These are phyloP conservation scores for Xanthoconium stramineum DNA, from an alignment of 768 basidiomycete species.

Conservation along the genomic window DNA sequence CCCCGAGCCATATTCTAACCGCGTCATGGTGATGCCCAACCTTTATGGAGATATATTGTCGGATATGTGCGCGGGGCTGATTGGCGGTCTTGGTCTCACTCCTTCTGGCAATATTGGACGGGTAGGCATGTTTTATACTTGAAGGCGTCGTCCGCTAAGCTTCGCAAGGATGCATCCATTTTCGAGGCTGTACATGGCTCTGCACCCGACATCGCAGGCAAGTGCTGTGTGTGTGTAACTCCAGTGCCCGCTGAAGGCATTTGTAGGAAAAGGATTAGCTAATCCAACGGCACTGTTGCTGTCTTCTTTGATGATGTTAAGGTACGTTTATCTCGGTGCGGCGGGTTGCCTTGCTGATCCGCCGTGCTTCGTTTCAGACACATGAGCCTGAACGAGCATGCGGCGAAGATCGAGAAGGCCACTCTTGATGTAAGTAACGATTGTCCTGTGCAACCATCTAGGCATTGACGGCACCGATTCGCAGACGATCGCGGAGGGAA, in stretches of 20 bases:
- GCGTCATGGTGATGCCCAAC: constrained; percentile 99
- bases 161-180: constrained; percentile 86
- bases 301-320: constrained; percentile 96
- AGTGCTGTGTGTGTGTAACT: constrained; percentile 19
- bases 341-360: constrained; percentile 18
- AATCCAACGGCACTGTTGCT: constrained; percentile 99
- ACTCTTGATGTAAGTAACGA: constrained; percentile 69
- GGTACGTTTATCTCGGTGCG: constrained; percentile 44
- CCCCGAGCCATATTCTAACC: constrained; percentile 88
- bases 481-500: constrained; percentile 97
- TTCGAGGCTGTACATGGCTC: constrained; percentile 99
- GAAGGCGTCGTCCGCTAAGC: constrained; percentile 12
- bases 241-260: constrained; percentile 1
- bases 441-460: neutral
- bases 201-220: constrained; percentile 97
- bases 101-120: constrained; percentile 97
- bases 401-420: constrained; percentile 89
- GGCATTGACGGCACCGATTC: constrained; percentile 8
- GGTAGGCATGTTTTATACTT: constrained; percentile 41
- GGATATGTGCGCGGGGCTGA: constrained; percentile 98
- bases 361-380: constrained; percentile 52
- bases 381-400: constrained; percentile 85
- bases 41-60: constrained; percentile 94
- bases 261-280: constrained; percentile 80
- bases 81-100: constrained; percentile 95